Base-by-base conservation (phyloP, 1,284 basidiomycete species). In the Rhodotorula sp. region DNA sequence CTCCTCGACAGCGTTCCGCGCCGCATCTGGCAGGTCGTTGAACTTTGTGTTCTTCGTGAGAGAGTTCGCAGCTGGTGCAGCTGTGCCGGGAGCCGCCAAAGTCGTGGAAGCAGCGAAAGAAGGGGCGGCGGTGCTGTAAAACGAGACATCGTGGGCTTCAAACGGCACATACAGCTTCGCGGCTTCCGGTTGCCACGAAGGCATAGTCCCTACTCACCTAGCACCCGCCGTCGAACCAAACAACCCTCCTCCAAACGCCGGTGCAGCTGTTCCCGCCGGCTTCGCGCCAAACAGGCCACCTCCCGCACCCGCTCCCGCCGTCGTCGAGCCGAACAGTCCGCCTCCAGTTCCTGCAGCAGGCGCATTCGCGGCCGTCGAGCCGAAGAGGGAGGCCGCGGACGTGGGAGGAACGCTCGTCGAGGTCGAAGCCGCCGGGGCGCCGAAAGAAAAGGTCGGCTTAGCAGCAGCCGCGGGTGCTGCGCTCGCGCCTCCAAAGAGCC, bases 11-110 rank as follows among this genome's bases (percentile, higher is more conserved):
- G 81, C 82, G 71, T 81, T 86, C 79, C 87, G 88, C 49, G 87
- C 74, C 2, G 85, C 83, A 63, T 92, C 90, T 0, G 90, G 87
- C 24, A 92, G 80, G 77, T 92, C 90, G 62, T 92, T 91, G 79
- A 91, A 92, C 78, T 90, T 91, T 0, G 90, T 90, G 0, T 86
- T 85, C 78, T 87, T 90, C 24, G 84, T 86, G 88, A 58, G 70
- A 56, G 65, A 71, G 22, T 62, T 44, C 44, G 62, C 47, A 54
- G 47, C 39, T 0, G 56, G 32, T 3, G 60, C n/a, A 11, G 52
- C 52, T 20, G 54, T 22, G 11, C 39, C 34, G 29, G 22, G 5
- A 15, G 39, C 39, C 20, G 57, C 30, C 44, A 44, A 29, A 30
- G n/a, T n/a, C 24, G 27, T 19, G 3, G 32, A 29, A 27, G 39